Conservation (phyloP, 2,329 filamentous ascomycete species). For the Pseudogymnoascus sp. region DNA sequence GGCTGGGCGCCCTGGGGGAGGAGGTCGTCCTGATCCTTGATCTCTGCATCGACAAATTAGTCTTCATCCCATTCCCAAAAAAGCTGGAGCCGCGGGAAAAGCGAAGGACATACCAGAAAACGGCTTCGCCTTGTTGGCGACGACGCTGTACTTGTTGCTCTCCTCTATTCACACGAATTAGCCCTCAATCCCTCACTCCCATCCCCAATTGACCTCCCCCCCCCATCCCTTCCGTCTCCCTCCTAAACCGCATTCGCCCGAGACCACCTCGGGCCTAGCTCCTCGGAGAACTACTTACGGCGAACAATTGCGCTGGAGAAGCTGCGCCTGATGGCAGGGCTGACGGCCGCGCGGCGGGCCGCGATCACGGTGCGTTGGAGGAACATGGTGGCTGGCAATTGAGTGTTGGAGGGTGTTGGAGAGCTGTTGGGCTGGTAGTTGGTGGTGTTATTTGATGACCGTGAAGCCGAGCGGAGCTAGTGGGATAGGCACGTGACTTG, state of each 20-base stretch:
- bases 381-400: conserved; percentile 43
- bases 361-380: conserved; percentile 54
- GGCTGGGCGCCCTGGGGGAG: conserved; percentile 70
- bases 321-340: conserved; percentile 47
- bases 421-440: conserved; percentile 1
- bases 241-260: conserved; percentile 7
- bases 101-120: neutral
- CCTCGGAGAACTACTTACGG: conserved; percentile 38
- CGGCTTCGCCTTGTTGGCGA: neutral
- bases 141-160: conserved; percentile 5
- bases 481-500: conserved; percentile 3
- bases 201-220: neutral
- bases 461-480: conserved; percentile 7
- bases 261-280: neutral
- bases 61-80: neutral
- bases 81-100: neutral
- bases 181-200: neutral
- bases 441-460: conserved; percentile 8
- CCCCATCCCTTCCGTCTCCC: neutral
- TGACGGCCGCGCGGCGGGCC: conserved; percentile 50
- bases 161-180: neutral
- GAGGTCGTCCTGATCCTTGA: conserved; percentile 76
- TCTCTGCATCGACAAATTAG: conserved; percentile 46
- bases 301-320: conserved; percentile 53
- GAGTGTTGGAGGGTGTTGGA: conserved; percentile 17